These are phyloP conservation scores for Exobasidium cylindrosporum DNA, from an alignment of 1,284 basidiomycete genomes.

Conservation along the genomic window DNA sequence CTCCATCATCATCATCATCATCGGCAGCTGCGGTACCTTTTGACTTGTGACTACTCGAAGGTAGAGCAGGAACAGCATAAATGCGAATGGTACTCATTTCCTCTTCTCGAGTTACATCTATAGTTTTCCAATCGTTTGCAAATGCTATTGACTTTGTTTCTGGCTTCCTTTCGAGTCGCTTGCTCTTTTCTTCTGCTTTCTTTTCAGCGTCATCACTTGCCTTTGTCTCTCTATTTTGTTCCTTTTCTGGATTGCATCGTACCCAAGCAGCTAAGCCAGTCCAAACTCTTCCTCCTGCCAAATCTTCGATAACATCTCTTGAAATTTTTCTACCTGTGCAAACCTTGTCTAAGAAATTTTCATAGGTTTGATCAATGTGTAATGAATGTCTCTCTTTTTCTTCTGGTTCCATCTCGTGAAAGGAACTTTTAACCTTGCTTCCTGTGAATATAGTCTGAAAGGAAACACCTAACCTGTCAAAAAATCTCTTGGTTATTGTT, in stretches of 20 bases:
- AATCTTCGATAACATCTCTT: constrained; percentile 51
- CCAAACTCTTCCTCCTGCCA: constrained; percentile 58
- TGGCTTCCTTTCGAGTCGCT: background rate
- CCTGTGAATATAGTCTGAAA: constrained; percentile 57
- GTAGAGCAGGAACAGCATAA: constrained; percentile 14
- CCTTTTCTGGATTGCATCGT: constrained; percentile 32
- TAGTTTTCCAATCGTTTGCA: constrained; percentile 33
- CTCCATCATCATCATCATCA: background rate
- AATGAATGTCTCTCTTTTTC: constrained; percentile 46
- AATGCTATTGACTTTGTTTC: constrained; percentile 23
- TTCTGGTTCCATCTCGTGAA: constrained; percentile 51
- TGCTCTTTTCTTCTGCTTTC: constrained; percentile 3
- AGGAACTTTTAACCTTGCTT: constrained; percentile 48
- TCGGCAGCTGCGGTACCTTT: background rate
- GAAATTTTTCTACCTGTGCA: constrained; percentile 55
- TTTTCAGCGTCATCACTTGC: background rate
- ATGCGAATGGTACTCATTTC: constrained; percentile 37
- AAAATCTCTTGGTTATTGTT: constrained; percentile 56
- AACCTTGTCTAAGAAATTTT: constrained; percentile 38
- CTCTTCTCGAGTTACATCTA: constrained; percentile 27
- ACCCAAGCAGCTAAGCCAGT: constrained; percentile 56
- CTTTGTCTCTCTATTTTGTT: background rate
- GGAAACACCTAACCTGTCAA: constrained; percentile 51
- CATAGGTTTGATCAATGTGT: constrained; percentile 55
- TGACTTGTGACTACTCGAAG: background rate